phyloP scores from a whole-genome alignment of 106 monocot species.

The Cymbidium sinense region DNA sequence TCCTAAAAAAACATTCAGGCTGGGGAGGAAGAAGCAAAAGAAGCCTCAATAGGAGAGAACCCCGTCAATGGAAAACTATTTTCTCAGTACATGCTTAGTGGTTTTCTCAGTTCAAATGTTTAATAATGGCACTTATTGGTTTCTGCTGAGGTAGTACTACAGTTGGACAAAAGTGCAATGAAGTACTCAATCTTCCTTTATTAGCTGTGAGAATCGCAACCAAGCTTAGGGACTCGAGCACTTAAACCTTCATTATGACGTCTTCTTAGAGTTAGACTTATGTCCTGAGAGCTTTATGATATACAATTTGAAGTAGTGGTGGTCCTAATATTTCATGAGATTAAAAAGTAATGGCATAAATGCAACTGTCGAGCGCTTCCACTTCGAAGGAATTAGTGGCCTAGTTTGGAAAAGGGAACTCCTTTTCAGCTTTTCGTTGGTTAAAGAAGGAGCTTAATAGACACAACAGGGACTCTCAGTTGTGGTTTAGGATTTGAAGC shows the following conservation, averaged over 20 bases:
- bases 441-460: neutral
- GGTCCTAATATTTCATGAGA: neutral
- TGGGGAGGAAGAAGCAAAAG: too few species aligned
- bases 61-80: too few species aligned
- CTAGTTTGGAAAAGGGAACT: neutral
- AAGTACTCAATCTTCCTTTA: too few species aligned
- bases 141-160: too few species aligned
- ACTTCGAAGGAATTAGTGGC: neutral
- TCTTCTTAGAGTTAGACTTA: too few species aligned
- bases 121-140: too few species aligned
- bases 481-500: too few species aligned
- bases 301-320: neutral
- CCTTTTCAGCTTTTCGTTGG: neutral
- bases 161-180: too few species aligned
- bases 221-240: neutral
- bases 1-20: too few species aligned
- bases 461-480: neutral
- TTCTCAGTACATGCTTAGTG: too few species aligned
- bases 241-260: neutral
- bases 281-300: neutral
- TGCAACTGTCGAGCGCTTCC: neutral
- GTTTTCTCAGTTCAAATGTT: too few species aligned
- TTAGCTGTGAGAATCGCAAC: neutral
- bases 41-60: too few species aligned
- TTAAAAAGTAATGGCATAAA: neutral